phyloP scores from a whole-genome alignment of 306 rosid genomes.

The Quercus variabilis region DNA sequence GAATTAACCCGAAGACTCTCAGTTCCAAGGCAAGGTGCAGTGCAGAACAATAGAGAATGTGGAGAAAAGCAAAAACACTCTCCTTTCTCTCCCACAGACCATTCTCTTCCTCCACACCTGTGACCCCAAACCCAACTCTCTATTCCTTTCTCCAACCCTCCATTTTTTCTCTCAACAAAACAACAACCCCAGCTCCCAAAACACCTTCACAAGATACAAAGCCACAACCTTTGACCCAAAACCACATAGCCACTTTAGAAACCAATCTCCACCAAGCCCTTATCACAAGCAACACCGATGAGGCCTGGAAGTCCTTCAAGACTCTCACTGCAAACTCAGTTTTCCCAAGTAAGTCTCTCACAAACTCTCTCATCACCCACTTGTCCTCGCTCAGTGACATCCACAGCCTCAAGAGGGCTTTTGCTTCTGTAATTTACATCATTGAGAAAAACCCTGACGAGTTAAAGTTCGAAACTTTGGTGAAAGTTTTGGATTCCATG shows the following conservation, averaged over 20 bases:
- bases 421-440: conserved; percentile 58
- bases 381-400: conserved; percentile 62
- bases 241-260: conserved; percentile 41
- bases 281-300: conserved; percentile 48
- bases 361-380: conserved; percentile 63
- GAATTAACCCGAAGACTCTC: too few relatives aligned
- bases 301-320: conserved; percentile 92
- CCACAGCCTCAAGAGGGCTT: conserved; percentile 79
- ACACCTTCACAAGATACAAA: too few relatives aligned
- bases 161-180: conserved; percentile 51
- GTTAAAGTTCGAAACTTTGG: conserved; percentile 46
- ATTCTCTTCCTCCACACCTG: conserved; percentile 52
- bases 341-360: conserved; percentile 75
- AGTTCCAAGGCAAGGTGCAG: too few relatives aligned
- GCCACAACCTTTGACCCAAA: conserved; percentile 28
- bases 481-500: conserved; percentile 51
- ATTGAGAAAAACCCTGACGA: conserved; percentile 56
- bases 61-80: conserved; percentile 32
- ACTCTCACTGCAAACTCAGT: conserved; percentile 52
- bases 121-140: conserved; percentile 54
- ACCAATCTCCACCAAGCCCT: conserved; percentile 68
- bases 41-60: conserved; percentile 36
- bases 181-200: conserved; percentile 37
- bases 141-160: conserved; percentile 90
- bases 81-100: conserved; percentile 30